Evolutionary conservation across 2,329 filamentous ascomycete species (phyloP).

Genomic region (Pseudogymnoascus destructans): DNA sequence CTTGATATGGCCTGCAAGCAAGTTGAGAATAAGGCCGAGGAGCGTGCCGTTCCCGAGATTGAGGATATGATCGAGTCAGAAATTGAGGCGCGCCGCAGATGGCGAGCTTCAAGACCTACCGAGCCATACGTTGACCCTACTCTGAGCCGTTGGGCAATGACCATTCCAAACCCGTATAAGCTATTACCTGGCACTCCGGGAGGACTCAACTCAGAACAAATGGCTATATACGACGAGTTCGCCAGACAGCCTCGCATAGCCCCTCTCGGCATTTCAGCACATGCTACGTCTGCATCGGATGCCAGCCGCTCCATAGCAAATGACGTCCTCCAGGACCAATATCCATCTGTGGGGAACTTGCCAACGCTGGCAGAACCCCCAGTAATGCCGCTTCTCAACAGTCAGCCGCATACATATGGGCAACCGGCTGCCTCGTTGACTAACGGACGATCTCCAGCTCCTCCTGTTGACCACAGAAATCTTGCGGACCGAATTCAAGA

Average conservation of each 20-base stretch:
- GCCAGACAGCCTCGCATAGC: slow-evolving; percentile 64
- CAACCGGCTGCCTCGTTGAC: slow-evolving; percentile 36
- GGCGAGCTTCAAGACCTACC: slow-evolving; percentile 60
- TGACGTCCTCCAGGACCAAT: slow-evolving; percentile 51
- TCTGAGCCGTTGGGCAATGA: slow-evolving; percentile 82
- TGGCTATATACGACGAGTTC: slow-evolving; percentile 96
- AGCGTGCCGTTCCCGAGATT: slow-evolving; percentile 85
- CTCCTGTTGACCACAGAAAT: slow-evolving; percentile 36
- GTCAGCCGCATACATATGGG: slow-evolving; percentile 42
- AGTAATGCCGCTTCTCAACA: slow-evolving; percentile 35
- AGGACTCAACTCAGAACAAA: slow-evolving; percentile 79
- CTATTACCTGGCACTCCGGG: slow-evolving; percentile 51
- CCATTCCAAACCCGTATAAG: slow-evolving; percentile 87
- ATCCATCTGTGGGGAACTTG: slow-evolving; percentile 41
- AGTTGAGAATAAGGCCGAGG: slow-evolving; percentile 90
- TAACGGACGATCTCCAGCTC: slow-evolving; percentile 38
- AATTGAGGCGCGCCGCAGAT: slow-evolving; percentile 62
- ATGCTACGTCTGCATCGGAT: slow-evolving; percentile 46
- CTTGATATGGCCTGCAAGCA: slow-evolving; percentile 84
- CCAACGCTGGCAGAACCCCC: slow-evolving; percentile 48
- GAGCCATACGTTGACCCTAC: slow-evolving; percentile 73
- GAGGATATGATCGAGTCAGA: slow-evolving; percentile 82
- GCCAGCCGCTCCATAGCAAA: slow-evolving; percentile 48
- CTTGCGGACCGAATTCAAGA: slow-evolving; percentile 45
- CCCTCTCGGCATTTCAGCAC: slow-evolving; percentile 41